A percentile compares a stretch with the other conserved stretches of the same genome.
These are phyloP conservation scores for Mucor piriformis DNA, from an alignment of 371 early-diverging fungal genomes.

Conservation along the genomic window DNA sequence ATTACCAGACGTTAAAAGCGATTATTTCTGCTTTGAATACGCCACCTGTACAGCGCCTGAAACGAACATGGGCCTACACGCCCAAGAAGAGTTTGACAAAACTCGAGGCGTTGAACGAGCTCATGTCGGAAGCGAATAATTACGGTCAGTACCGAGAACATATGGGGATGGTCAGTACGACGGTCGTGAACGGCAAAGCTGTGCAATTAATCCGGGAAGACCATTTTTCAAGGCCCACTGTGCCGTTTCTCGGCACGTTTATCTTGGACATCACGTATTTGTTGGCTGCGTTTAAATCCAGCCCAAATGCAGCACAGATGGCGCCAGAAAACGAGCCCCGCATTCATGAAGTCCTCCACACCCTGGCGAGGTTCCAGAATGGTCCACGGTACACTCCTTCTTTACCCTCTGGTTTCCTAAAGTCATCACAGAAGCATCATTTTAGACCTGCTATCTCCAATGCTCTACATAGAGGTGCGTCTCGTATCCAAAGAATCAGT, in stretches of 20 bases:
- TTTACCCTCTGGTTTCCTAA: conserved; percentile 54
- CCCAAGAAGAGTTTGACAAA: conserved; percentile 66
- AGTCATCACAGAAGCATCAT: conserved; percentile 60
- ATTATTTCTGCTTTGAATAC: conserved; percentile 73
- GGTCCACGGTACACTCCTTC: conserved; percentile 65
- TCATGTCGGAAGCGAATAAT: conserved; percentile 76
- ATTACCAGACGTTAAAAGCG: conserved; percentile 78
- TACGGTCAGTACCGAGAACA: conserved; percentile 73
- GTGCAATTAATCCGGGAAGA: conserved; percentile 45
- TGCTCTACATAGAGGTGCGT: conserved; percentile 57
- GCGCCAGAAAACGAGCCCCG: conserved; percentile 57
- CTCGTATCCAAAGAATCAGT: conserved; percentile 50
- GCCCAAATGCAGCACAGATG: conserved; percentile 5
- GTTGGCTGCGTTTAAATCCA: conserved; percentile 61
- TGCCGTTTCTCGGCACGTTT: conserved; percentile 81
- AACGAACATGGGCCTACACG: conserved; percentile 76
- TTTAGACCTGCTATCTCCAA: conserved; percentile 57
- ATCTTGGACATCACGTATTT: conserved; percentile 83
- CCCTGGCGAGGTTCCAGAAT: conserved; percentile 59
- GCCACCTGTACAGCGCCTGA: conserved; percentile 76
- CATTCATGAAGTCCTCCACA: conserved; percentile 53
- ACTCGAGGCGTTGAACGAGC: conserved; percentile 60
- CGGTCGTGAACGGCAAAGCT: conserved; percentile 39
- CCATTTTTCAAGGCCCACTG: conserved; percentile 58
- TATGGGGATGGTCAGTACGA: conserved; percentile 54